phyloP scores from a whole-genome alignment of 257 asterid species.

The Gentiana macrophylla region DNA sequence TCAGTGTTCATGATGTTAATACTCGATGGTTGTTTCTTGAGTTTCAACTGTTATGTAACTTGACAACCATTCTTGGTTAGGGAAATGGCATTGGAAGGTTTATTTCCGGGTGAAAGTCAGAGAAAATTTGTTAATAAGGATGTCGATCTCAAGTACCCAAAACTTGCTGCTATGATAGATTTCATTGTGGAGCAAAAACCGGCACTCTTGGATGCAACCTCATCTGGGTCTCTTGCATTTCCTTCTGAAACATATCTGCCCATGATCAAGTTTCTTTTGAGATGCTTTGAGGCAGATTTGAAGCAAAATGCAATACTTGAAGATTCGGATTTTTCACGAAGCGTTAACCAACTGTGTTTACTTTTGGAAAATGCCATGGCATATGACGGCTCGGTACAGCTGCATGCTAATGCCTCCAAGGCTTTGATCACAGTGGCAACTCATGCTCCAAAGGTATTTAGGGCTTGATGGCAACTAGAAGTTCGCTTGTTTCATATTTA shows the following conservation, averaged over 20 bases:
- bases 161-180: slow-evolving; percentile 67
- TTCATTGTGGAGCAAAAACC: slow-evolving; percentile 77
- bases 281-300: slow-evolving; percentile 81
- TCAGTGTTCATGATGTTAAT: too few species aligned
- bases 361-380: slow-evolving; percentile 84
- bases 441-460: slow-evolving; percentile 64
- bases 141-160: slow-evolving; percentile 49
- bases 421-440: slow-evolving; percentile 77
- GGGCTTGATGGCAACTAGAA: neutral
- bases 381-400: slow-evolving; percentile 78
- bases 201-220: slow-evolving; percentile 33
- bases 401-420: slow-evolving; percentile 88
- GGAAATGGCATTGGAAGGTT: slow-evolving; percentile 95
- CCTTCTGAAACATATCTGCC: slow-evolving; percentile 69
- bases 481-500: too few species aligned
- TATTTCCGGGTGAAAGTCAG: slow-evolving; percentile 77
- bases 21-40: neutral
- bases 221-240: slow-evolving; percentile 43
- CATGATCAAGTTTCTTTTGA: slow-evolving; percentile 81
- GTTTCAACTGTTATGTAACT: slow-evolving; percentile 8
- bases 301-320: slow-evolving; percentile 26
- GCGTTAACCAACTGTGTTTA: slow-evolving; percentile 55
- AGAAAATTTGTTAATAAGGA: slow-evolving; percentile 34
- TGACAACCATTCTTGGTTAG: slow-evolving; percentile 26
- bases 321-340: slow-evolving; percentile 34